Conservation (phyloP, 208 protist genomes). For the Leishmania gerbilli region DNA sequence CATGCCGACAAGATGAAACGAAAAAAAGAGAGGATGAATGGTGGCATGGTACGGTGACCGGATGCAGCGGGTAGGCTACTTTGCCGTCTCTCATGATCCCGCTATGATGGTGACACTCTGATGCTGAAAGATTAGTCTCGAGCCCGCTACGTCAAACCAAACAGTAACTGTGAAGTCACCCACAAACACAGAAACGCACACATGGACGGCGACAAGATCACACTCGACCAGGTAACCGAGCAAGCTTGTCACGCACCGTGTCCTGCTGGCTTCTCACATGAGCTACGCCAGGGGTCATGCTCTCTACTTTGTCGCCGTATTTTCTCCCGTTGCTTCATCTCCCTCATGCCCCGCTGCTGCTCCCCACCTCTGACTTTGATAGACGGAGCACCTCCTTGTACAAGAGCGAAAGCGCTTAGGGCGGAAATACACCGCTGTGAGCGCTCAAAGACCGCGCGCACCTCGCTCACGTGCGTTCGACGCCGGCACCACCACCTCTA, state of each 20-base stretch:
- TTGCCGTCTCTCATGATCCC: background rate
- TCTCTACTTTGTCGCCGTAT: background rate
- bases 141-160: background rate
- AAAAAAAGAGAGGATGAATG: background rate
- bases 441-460: background rate
- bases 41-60: background rate
- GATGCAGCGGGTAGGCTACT: background rate
- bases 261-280: background rate
- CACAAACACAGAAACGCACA: background rate
- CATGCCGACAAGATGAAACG: background rate
- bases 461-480: background rate
- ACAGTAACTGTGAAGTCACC: background rate
- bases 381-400: background rate
- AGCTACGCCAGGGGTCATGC: background rate
- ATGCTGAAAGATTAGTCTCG: background rate
- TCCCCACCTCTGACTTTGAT: background rate
- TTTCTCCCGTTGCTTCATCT: background rate
- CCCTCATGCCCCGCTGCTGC: background rate
- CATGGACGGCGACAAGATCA: background rate
- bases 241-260: background rate
- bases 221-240: background rate
- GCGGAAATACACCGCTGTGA: background rate
- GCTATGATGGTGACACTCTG: background rate
- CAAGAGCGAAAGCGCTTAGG: background rate
- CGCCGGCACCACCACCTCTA: background rate